Percentiles rank a stretch among this genome's conserved stretches.
These are phyloP conservation scores for Leishmania mexicana DNA, from an alignment of 208 protist species.

Conservation along the genomic window DNA sequence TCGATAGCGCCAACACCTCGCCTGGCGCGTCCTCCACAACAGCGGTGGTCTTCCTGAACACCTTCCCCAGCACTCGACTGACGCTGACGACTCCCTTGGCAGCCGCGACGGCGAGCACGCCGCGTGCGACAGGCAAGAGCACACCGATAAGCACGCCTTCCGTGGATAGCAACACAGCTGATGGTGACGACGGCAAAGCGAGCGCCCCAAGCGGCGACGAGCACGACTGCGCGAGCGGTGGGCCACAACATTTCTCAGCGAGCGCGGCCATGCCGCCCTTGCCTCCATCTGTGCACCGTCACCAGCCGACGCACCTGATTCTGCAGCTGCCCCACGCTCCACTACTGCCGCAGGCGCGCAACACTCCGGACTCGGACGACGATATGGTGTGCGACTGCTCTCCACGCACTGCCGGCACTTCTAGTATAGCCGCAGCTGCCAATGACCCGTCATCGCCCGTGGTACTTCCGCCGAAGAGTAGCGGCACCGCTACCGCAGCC, in stretches of 20 bases:
- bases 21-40: not conserved
- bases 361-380: constrained; percentile 1
- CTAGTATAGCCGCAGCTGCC: not conserved
- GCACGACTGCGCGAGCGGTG: not conserved
- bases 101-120: not conserved
- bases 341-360: not conserved
- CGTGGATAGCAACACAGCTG: not conserved
- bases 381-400: not conserved
- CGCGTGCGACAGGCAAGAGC: not conserved
- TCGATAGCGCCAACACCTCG: not conserved
- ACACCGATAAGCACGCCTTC: not conserved
- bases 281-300: constrained; percentile 23
- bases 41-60: not conserved
- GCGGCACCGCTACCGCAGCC: not conserved
- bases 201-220: not conserved
- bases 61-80: constrained; percentile 8
- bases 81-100: not conserved
- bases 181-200: not conserved
- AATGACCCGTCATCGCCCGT: not conserved
- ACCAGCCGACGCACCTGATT: constrained; percentile 24
- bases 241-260: not conserved
- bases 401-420: not conserved
- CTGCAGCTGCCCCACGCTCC: constrained; percentile 13
- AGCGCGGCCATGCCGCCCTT: constrained; percentile 18
- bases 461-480: not conserved